Evolutionary conservation across 2,329 filamentous ascomycete species (phyloP).

Genomic region (Paecilomyces sp.): DNA sequence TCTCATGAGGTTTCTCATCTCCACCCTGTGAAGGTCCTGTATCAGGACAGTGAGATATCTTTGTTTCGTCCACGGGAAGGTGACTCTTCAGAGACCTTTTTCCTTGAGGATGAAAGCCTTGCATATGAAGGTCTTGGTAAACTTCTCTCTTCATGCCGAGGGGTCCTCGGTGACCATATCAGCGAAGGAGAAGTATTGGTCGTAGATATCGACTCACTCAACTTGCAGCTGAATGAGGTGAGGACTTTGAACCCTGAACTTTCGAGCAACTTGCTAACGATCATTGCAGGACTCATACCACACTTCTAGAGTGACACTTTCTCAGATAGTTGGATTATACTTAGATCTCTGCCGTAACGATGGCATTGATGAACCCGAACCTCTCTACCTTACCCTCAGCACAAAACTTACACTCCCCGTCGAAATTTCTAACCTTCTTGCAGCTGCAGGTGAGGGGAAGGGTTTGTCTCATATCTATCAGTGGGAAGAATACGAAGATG

Average conservation of each 20-base stretch:
- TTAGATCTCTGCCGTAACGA: slow-evolving; percentile 54
- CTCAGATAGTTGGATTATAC: slow-evolving; percentile 54
- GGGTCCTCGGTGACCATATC: slow-evolving; percentile 49
- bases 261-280: slow-evolving; percentile 16
- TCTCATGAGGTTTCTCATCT: slow-evolving; percentile 11
- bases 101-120: slow-evolving; percentile 50
- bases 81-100: slow-evolving; percentile 48
- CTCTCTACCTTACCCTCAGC: slow-evolving; percentile 52
- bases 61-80: slow-evolving; percentile 51
- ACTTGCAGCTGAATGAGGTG: slow-evolving; percentile 53
- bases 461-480: slow-evolving; percentile 45
- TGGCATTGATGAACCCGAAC: slow-evolving; percentile 43
- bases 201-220: slow-evolving; percentile 48
- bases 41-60: slow-evolving; percentile 49
- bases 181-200: slow-evolving; percentile 51
- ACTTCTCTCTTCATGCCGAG: slow-evolving; percentile 51
- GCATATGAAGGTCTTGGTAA: slow-evolving; percentile 46
- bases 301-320: slow-evolving; percentile 44
- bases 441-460: slow-evolving; percentile 50
- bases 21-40: slow-evolving; percentile 48
- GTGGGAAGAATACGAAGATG: slow-evolving; percentile 45
- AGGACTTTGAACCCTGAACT: slow-evolving; percentile 2
- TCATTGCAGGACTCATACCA: slow-evolving; percentile 42
- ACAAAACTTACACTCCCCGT: slow-evolving; percentile 48
- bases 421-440: slow-evolving; percentile 45